Evolutionary conservation across 2,329 filamentous ascomycete species (phyloP), one percentile per base, ranked within the genome.

Genomic region (Xylariaceae sp.): DNA sequence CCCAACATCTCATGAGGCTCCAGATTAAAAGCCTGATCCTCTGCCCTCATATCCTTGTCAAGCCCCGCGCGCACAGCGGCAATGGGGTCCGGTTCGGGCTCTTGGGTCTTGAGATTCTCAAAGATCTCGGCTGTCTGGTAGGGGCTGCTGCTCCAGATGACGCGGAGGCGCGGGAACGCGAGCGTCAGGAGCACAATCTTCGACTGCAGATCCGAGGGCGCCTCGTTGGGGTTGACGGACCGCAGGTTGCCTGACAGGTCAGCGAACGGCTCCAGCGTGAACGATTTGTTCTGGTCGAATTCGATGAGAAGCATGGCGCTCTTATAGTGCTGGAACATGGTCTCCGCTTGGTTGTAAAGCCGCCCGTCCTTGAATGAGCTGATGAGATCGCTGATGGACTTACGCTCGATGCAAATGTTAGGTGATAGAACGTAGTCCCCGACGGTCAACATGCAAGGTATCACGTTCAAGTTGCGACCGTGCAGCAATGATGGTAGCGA

Each of bases 111-210:
- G 52, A 99, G 83, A 64, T 92, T 88, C 67, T 93, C 89, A 72
- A 99, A 98, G 61, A 99, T 98, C 77, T 98, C 93, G 1, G 95
- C 95, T 0, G 95, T 98, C 74, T 99, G 93, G 71, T 96, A 96
- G 0, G 95, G 94, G 9, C 89, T 92, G 7, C 86, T 91, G 7
- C 90, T 95, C 95, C 95, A 99, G 66, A 99, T 92, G 66, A 99
- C 90, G 63, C 91, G 89, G 45, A 99, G 82, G 19, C 86, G 86
- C 0, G 95, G 95, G 67, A 98, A 99, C 0, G 94, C 91, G 4
- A 99, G 84, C 0, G 93, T 97, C 17, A 99, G 83, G 40, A 98
- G 86, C 11, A 97, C 95, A 41, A 99, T 82, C 74, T 97, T 95
- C 61, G 89, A 89, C 73, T 99, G 95, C 28, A 97, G 81, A 70